Percentiles rank a stretch among this genome's conserved stretches.
Conservation (phyloP, 2,329 filamentous ascomycete genomes). For the Alternaria triticimaculans region DNA sequence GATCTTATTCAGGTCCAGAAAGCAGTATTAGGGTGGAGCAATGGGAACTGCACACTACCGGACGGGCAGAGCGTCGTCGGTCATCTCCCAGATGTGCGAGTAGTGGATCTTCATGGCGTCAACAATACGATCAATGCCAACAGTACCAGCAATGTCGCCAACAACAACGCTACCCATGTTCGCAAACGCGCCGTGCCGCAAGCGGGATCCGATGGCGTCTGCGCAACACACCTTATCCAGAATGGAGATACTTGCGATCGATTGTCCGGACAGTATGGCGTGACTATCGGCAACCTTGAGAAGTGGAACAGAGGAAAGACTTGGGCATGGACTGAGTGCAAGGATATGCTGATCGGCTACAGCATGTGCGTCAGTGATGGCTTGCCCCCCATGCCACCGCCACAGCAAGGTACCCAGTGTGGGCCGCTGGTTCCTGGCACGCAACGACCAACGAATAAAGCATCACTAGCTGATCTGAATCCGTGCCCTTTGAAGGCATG, state of each 20-base stretch:
- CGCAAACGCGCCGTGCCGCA: too few relatives aligned
- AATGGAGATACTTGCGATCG: conserved; percentile 45
- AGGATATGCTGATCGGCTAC: conserved; percentile 33
- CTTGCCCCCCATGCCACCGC: conserved; percentile 47
- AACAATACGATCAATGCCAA: too few relatives aligned
- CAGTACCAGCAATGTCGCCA: too few relatives aligned
- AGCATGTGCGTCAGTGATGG: conserved; percentile 54
- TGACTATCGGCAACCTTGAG: conserved; percentile 49
- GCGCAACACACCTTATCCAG: conserved; percentile 46
- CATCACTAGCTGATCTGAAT: conserved; percentile 15
- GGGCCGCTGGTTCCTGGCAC: too few relatives aligned
- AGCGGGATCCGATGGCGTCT: conserved; percentile 42
- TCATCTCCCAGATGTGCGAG: too few relatives aligned
- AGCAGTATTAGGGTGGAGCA: too few relatives aligned
- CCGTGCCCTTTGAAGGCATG: conserved; percentile 21
- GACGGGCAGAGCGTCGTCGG: too few relatives aligned
- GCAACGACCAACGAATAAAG: conserved; percentile 1
- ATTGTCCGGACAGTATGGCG: conserved; percentile 42
- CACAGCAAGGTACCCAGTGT: conserved; percentile 20
- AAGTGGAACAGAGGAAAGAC: conserved; percentile 50
- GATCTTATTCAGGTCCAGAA: too few relatives aligned
- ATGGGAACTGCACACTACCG: too few relatives aligned
- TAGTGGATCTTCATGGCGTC: too few relatives aligned
- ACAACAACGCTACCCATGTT: too few relatives aligned
- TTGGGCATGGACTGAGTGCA: conserved; percentile 55